A percentile compares a stretch with the other conserved stretches of the same genome.
Evolutionary conservation across 148 eudicot species (phyloP).

Genomic region (Rhododendron williamsianum): DNA sequence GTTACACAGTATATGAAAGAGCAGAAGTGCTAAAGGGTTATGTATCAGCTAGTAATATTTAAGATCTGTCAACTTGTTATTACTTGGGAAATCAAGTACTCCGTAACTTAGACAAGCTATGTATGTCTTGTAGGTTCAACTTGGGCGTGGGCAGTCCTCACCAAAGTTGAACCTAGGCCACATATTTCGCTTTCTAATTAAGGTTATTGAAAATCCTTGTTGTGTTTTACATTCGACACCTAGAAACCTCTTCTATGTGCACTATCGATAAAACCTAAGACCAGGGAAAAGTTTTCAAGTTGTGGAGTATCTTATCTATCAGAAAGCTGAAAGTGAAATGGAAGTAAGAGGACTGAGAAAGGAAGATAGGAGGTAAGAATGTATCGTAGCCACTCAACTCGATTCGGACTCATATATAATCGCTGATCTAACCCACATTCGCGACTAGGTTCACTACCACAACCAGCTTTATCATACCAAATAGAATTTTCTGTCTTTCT

Average conservation of each 20-base stretch:
- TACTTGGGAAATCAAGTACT: neutral
- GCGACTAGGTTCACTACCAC: neutral
- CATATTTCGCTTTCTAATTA: neutral
- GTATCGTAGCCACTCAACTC: neutral
- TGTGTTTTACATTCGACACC: neutral
- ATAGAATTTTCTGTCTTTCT: neutral
- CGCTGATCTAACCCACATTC: neutral
- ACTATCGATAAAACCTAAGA: neutral
- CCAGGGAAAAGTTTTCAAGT: neutral
- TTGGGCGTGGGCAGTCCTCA: no score
- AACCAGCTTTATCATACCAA: no score
- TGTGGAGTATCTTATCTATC: neutral
- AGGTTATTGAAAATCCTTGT: neutral
- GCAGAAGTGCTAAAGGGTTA: neutral
- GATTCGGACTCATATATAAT: neutral
- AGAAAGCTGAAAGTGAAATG: neutral
- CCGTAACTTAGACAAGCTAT: neutral
- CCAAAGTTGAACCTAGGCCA: neutral
- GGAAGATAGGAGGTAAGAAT: neutral
- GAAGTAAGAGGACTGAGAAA: neutral
- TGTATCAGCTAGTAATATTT: neutral
- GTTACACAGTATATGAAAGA: neutral
- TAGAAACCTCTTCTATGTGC: neutral
- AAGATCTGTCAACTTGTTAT: neutral
- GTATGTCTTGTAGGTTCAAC: no score